phyloP scores from a whole-genome alignment of 1,284 basidiomycete genomes.

The Sanghuangporus sanghuang region DNA sequence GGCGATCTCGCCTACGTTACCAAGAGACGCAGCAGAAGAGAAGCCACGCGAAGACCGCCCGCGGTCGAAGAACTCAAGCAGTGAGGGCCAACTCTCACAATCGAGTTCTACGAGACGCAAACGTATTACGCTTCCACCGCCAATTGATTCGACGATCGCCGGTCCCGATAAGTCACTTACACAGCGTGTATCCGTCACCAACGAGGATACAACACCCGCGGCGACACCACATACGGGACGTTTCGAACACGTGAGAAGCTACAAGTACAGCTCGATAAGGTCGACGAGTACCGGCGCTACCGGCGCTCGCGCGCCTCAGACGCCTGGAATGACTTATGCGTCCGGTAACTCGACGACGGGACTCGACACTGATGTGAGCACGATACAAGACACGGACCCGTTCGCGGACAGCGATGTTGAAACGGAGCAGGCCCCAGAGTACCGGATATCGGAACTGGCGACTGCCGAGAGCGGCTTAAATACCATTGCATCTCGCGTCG shows the following conservation, averaged over 20 bases:
- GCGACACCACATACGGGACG: background rate
- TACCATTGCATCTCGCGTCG: conserved; percentile 12
- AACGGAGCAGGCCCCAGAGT: background rate
- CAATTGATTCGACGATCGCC: conserved; percentile 15
- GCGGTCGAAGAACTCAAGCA: background rate
- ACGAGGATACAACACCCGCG: background rate
- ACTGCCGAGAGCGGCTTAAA: conserved; percentile 12
- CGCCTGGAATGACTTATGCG: conserved; percentile 9
- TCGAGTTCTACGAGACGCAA: conserved; percentile 14
- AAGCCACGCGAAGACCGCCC: background rate
- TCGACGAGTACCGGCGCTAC: background rate
- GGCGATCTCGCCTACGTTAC: background rate
- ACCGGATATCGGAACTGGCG: conserved; percentile 11
- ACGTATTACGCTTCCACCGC: conserved; percentile 9
- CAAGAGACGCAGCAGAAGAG: background rate
- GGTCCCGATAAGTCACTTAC: conserved; percentile 3
- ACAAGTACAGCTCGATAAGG: background rate
- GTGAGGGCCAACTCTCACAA: conserved; percentile 2
- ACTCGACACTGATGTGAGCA: background rate
- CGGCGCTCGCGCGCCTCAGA: background rate
- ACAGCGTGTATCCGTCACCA: background rate
- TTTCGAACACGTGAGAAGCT: background rate
- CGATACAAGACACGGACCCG: conserved; percentile 5
- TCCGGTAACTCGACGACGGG: background rate
- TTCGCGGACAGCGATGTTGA: conserved; percentile 4